Evolutionary conservation across 371 early-diverging fungal genomes (phyloP).

Genomic region (Mucor circinelloides): DNA sequence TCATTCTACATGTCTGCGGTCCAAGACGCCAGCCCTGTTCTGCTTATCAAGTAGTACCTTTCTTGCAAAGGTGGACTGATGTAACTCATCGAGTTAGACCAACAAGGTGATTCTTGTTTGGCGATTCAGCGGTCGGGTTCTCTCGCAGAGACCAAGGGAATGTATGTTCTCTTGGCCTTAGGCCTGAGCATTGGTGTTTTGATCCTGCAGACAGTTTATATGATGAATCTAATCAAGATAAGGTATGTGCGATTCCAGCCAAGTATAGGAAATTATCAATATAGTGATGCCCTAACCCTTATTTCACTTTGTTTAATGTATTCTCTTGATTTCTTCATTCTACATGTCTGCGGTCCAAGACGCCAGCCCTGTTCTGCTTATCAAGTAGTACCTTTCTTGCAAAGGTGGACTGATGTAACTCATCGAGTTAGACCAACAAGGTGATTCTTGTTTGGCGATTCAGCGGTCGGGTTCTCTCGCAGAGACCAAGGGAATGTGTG

Average conservation of each 20-base stretch:
- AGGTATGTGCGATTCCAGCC: not conserved
- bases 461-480: constrained; percentile 18
- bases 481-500: constrained; percentile 16
- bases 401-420: constrained; percentile 18
- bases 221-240: not conserved
- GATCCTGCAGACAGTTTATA: constrained; percentile 7
- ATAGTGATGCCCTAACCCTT: not conserved
- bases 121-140: constrained; percentile 17
- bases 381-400: constrained; percentile 17
- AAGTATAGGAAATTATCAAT: not conserved
- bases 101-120: constrained; percentile 16
- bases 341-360: not conserved
- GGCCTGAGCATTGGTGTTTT: constrained; percentile 14
- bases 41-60: constrained; percentile 14
- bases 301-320: not conserved
- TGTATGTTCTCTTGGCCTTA: constrained; percentile 15
- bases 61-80: constrained; percentile 16
- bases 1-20: not conserved
- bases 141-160: constrained; percentile 15
- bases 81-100: constrained; percentile 12
- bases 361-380: constrained; percentile 11
- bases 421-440: constrained; percentile 15
- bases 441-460: constrained; percentile 19
- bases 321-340: not conserved
- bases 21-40: too few species aligned